phyloP scores from a whole-genome alignment of 768 basidiomycete genomes.

The Candolleomyces efflorescens region DNA sequence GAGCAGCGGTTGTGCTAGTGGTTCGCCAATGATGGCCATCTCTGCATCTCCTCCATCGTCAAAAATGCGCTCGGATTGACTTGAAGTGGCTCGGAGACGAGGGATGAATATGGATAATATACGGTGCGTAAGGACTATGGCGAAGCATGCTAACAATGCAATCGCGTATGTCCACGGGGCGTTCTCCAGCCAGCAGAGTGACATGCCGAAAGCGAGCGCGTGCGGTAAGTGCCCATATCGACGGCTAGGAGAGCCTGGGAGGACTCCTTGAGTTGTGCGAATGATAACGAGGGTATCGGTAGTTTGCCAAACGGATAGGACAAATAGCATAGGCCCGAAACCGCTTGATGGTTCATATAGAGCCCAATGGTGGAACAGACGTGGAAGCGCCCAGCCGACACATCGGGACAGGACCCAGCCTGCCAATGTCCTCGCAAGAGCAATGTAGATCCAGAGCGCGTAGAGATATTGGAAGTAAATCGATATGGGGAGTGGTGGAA shows the following conservation, averaged over 20 bases:
- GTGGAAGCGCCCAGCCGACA: constrained; percentile 34
- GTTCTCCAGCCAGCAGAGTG: constrained; percentile 22
- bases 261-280: background rate
- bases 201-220: background rate
- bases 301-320: constrained; percentile 8
- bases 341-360: constrained; percentile 34
- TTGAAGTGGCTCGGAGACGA: background rate
- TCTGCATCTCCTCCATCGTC: background rate
- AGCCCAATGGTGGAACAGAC: constrained; percentile 35
- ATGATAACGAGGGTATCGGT: background rate
- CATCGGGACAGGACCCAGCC: constrained; percentile 22
- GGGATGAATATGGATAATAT: background rate
- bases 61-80: background rate
- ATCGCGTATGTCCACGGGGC: constrained; percentile 37
- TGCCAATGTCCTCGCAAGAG: constrained; percentile 16
- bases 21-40: background rate
- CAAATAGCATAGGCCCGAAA: constrained; percentile 26
- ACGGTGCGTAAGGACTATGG: constrained; percentile 14
- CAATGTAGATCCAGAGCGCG: constrained; percentile 23
- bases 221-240: background rate
- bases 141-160: constrained; percentile 20
- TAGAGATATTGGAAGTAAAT: constrained; percentile 14
- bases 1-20: background rate
- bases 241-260: background rate
- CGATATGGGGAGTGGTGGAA: constrained; percentile 13